Percentiles rank a stretch among this genome's conserved stretches.
Evolutionary conservation across 805 yeast species (phyloP).

Genomic region (Candida methanosorbosa): DNA sequence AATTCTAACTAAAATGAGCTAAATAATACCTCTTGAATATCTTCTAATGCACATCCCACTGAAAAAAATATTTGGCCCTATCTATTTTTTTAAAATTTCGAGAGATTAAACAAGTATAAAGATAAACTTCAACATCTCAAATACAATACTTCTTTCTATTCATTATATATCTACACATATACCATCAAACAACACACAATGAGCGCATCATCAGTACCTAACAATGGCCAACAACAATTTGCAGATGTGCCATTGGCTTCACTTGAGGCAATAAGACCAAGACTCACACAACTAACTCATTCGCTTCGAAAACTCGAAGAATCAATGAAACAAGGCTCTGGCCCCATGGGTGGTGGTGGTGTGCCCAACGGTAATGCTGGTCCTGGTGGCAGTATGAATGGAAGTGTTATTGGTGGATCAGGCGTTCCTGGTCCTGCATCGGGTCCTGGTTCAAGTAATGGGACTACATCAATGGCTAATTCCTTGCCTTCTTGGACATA

Average conservation of each 20-base stretch:
- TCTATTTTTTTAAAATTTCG: too few species aligned
- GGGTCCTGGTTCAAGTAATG: slow-evolving; percentile 13
- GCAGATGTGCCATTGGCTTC: slow-evolving; percentile 50
- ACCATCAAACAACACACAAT: too few species aligned
- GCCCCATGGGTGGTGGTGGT: slow-evolving; percentile 23
- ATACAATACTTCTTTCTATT: too few species aligned
- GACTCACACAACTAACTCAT: slow-evolving; percentile 54
- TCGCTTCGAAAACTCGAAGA: slow-evolving; percentile 49
- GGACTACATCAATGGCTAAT: slow-evolving; percentile 25
- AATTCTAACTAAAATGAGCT: too few species aligned
- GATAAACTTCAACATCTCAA: too few species aligned
- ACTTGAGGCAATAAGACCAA: slow-evolving; percentile 52
- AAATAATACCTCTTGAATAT: too few species aligned
- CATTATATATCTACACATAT: too few species aligned
- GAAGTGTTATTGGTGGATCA: slow-evolving; percentile 31
- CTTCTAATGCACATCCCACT: too few species aligned
- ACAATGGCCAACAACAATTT: slow-evolving; percentile 1
- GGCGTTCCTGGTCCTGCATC: slow-evolving; percentile 28
- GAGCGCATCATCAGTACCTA: background rate
- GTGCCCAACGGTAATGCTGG: slow-evolving; percentile 21
- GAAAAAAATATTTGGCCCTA: too few species aligned
- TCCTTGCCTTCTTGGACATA: slow-evolving; percentile 49
- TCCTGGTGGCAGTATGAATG: slow-evolving; percentile 29
- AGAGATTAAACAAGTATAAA: too few species aligned
- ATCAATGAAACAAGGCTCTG: slow-evolving; percentile 32